Conservation (phyloP, 2,329 filamentous ascomycete species). For the Aureobasidium sp. region DNA sequence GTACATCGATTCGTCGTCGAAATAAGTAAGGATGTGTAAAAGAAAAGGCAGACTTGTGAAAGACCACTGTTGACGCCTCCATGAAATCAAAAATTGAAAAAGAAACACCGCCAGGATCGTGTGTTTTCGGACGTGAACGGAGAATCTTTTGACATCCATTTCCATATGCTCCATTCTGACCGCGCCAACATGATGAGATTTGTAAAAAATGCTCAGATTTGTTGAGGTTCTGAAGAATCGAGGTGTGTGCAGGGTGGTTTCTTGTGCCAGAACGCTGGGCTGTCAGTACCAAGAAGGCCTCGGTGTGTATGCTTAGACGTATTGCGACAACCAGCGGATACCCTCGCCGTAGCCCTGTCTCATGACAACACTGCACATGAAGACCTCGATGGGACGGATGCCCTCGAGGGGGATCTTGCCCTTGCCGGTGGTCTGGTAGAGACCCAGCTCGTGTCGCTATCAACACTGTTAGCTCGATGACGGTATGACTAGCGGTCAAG, state of each 20-base stretch:
- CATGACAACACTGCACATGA: conserved; percentile 99
- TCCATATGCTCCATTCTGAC: not conserved
- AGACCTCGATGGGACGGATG: conserved; percentile 91
- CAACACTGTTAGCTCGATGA: not conserved
- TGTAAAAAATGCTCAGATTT: not conserved
- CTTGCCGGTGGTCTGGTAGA: conserved; percentile 89
- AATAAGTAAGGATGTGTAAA: not conserved
- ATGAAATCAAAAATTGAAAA: not conserved
- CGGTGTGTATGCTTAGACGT: not conserved
- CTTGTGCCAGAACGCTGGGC: not conserved
- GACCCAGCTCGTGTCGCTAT: conserved; percentile 70
- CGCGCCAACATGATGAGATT: not conserved
- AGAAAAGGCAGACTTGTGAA: not conserved
- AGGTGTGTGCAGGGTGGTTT: not conserved
- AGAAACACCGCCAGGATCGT: not conserved
- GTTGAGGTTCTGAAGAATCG: not conserved
- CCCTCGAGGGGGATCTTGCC: conserved; percentile 88
- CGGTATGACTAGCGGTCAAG: not conserved
- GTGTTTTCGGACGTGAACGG: not conserved
- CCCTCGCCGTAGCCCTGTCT: conserved; percentile 86
- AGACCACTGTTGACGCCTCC: conserved; percentile 9
- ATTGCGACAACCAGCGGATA: conserved; percentile 66
- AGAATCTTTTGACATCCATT: not conserved
- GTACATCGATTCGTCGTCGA: conserved; percentile 6
- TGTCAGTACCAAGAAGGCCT: not conserved